Base-by-base conservation (phyloP, 495 filamentous ascomycete genomes). In the Trichoderma asperelloides region DNA sequence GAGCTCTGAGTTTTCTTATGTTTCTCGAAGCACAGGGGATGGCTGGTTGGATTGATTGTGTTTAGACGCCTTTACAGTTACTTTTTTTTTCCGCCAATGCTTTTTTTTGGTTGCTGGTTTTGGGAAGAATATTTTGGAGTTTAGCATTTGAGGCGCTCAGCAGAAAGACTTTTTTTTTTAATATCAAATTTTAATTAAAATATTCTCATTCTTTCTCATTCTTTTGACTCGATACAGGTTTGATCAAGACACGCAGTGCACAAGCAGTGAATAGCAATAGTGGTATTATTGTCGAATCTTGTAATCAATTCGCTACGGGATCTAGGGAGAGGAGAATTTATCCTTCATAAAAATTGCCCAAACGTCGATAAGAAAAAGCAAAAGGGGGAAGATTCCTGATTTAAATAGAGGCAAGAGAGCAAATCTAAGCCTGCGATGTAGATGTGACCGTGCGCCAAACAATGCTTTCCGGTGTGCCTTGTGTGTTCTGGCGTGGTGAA, bases 81-180 rank as follows among this genome's bases (percentile, higher is more conserved):
- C 23, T 57, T 57, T 21, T n/a, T 47, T 43, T 47, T 60, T 60
- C 27, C 55, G 25, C 28, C 25, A 15, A 60, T 25, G 8, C 55
- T 28, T 60, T 23, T 60, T 23, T 60, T 18, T 23, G 55, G 55
- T 21, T 60, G 23, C 55, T 28, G 55, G 16, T 60, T 28, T 60
- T 60, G 55, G 55, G 55, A 60, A 30, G 55, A 60, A 6, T 2
- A 28, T 30, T 60, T 30, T 60, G 55, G 55, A 60, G 55, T 60
- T 60, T 60, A 60, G 55, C 55, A 60, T 60, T 30, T 60, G 55
- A 60, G 55, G 55, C 55, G 55, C 55, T 60, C 55, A 60, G 55
- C 55, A 60, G 55, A 60, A 60, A 60, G 55, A 28, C 21, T 18
- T n/a, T n/a, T 21, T n/a, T 21, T 30, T 60, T 33, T 60, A 28